These are phyloP conservation scores for Pecoramyces ruminantium DNA, from an alignment of 192 early-diverging fungal species.

Conservation along the genomic window DNA sequence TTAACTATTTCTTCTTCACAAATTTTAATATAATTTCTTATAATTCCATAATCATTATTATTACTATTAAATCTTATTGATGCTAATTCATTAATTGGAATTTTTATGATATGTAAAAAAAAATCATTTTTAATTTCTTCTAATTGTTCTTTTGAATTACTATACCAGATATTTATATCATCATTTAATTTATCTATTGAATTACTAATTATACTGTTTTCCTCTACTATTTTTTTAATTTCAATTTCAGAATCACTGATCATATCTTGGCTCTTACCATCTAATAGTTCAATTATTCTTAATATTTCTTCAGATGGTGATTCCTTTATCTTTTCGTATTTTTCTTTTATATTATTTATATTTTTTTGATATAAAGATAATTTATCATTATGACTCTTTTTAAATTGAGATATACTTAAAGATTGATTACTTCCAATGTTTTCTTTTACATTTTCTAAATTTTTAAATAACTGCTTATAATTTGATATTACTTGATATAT, in stretches of 20 bases:
- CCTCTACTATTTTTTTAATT: not conserved
- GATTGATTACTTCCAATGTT: not conserved
- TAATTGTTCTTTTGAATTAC: not conserved
- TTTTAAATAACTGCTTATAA: not conserved
- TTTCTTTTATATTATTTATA: not conserved
- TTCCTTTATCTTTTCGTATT: not conserved
- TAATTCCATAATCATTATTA: not conserved
- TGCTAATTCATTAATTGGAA: not conserved
- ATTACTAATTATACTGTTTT: not conserved
- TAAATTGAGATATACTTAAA: not conserved
- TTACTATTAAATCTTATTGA: not conserved
- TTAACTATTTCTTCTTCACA: not conserved
- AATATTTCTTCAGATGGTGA: not conserved
- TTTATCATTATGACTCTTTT: not conserved
- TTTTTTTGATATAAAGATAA: not conserved
- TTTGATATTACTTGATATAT: not conserved
- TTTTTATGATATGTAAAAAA: not conserved
- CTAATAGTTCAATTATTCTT: not conserved
- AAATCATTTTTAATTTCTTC: not conserved
- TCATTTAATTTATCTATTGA: not conserved
- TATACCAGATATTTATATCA: not conserved
- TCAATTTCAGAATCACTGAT: not conserved
- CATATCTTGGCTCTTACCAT: not conserved
- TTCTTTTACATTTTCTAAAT: not conserved
- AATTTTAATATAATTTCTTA: not conserved